phyloP scores from a whole-genome alignment of 2,329 filamentous ascomycete genomes.

The Mycogone perniciosa region DNA sequence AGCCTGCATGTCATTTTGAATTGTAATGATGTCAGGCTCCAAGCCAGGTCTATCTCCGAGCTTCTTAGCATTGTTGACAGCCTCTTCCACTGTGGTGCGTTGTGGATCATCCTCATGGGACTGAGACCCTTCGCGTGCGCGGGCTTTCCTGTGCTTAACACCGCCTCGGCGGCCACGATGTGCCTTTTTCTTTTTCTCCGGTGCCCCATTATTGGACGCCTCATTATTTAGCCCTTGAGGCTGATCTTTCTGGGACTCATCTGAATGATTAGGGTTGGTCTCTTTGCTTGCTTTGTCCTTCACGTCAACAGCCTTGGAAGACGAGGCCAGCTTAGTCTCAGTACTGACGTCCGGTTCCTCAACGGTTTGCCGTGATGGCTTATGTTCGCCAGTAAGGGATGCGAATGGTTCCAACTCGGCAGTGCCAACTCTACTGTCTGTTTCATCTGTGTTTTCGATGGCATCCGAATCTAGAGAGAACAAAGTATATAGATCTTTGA shows the following conservation, averaged over 20 bases:
- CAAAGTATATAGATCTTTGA: conserved; percentile 19
- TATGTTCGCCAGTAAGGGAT: neutral
- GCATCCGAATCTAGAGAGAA: neutral
- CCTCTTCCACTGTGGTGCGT: conserved; percentile 52
- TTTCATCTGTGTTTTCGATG: neutral
- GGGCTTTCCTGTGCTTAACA: conserved; percentile 57
- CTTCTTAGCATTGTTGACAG: conserved; percentile 52
- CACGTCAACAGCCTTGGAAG: neutral
- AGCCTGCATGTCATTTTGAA: conserved; percentile 51
- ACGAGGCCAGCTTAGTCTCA: neutral
- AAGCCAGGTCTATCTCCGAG: conserved; percentile 47
- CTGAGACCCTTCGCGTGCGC: conserved; percentile 46
- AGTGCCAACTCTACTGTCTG: conserved; percentile 1
- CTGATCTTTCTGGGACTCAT: neutral
- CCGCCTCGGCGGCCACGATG: conserved; percentile 68
- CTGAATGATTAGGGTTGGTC: neutral
- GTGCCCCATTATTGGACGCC: conserved; percentile 9
- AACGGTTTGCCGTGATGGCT: neutral
- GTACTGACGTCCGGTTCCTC: neutral
- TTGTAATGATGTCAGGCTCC: conserved; percentile 56
- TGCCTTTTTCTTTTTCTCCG: conserved; percentile 59
- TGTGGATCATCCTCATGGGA: conserved; percentile 42
- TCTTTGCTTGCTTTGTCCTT: neutral
- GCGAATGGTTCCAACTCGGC: neutral
- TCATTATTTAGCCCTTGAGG: neutral